Conservation (phyloP, 441 rosid genomes). For the Croton setiger region DNA sequence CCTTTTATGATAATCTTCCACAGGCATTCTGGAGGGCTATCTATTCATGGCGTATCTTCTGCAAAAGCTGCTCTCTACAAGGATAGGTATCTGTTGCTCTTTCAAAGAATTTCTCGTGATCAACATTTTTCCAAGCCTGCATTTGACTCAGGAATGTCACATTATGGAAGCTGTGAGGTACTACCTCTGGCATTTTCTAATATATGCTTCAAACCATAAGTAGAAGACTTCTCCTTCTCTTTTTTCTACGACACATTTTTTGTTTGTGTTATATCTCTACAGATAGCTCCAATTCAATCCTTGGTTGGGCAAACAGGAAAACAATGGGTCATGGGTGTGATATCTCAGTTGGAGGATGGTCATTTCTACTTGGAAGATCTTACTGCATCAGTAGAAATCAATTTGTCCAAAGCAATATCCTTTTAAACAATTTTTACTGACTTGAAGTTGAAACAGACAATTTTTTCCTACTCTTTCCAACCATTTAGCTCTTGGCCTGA, state of each 20-base stretch:
- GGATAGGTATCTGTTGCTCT: slow-evolving; percentile 68
- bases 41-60: slow-evolving; percentile 76
- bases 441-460: background rate
- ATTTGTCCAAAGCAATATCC: slow-evolving; percentile 95
- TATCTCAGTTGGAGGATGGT: slow-evolving; percentile 96
- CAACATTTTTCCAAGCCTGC: slow-evolving; percentile 75
- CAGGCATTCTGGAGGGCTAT: slow-evolving; percentile 58
- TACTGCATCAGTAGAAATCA: slow-evolving; percentile 85
- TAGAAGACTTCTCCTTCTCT: background rate
- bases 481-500: background rate
- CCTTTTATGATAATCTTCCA: background rate
- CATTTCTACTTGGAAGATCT: slow-evolving; percentile 94
- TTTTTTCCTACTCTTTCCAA: background rate
- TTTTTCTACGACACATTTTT: background rate
- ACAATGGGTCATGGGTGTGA: slow-evolving; percentile 97
- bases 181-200: background rate
- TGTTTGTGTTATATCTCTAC: slow-evolving; percentile 17
- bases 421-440: slow-evolving; percentile 23
- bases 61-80: slow-evolving; percentile 66
- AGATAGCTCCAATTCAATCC: slow-evolving; percentile 89
- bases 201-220: background rate
- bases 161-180: slow-evolving; percentile 76
- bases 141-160: slow-evolving; percentile 57
- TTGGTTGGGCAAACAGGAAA: slow-evolving; percentile 68
- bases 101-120: slow-evolving; percentile 81